Evolutionary conservation across 1,284 basidiomycete genomes (phyloP), one percentile per base, ranked within the genome.

Genomic region (Singerocomus inundabilis): DNA sequence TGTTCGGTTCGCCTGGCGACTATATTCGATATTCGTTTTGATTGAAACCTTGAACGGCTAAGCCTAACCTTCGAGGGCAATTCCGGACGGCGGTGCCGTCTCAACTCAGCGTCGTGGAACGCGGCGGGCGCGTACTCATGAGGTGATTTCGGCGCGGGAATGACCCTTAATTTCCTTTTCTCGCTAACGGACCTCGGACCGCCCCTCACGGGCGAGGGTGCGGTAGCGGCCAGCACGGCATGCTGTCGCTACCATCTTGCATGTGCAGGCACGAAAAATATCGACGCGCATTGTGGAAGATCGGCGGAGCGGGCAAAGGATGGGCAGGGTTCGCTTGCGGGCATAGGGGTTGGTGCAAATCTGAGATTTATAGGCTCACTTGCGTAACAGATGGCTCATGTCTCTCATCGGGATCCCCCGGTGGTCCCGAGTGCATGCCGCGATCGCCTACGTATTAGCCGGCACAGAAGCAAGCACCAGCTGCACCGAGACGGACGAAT

Each of bases 291-390:
- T 21, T 21, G 21, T 21, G 21, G 28, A 41, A 41, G 44, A 61
- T 56, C 51, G 37, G 48, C 36, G 52, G 48, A 43, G 48, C 43
- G 46, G 33, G 13, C 40, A 33, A 31, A 34, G 31, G 18, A 21
- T 21, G 30, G 41, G 44, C 45, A 44, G 50, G 31, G 50, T 29
- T 44, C 50, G 51, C 51, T 54, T 65, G 51, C 33, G 18, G 41
- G 43, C 15, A 60, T 62, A 60, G 59, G 56, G 61, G 63, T 50
- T 45, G 56, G 41, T 21, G 46, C 33, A 39, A 66, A 63, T 63
- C 62, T 63, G 35, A 63, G 62, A 63, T 63, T 68, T 53, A 61
- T 59, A 31, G 48, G 42, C 49, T 53, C 56, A 53, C 66, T 53
- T 61, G 38, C 44, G 24, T 54, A 46, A 51, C 44, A 51, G 45